phyloP scores from a whole-genome alignment of 306 rosid genomes.

The Pyrus communis region DNA sequence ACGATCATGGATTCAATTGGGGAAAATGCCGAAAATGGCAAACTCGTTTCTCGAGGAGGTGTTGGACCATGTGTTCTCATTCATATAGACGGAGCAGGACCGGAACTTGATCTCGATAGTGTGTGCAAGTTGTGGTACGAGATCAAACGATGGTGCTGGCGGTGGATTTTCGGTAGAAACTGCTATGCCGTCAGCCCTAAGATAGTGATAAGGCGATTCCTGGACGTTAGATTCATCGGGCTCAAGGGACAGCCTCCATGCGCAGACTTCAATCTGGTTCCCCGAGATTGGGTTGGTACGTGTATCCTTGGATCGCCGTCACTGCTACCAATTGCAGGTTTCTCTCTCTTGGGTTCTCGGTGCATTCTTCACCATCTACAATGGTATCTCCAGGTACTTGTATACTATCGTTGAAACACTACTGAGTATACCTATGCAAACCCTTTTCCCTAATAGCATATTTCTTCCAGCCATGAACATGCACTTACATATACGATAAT shows the following conservation, averaged over 20 bases:
- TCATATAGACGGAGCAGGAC: conserved; percentile 55
- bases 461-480: too few relatives aligned
- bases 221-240: conserved; percentile 69
- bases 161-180: conserved; percentile 66
- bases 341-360: background rate
- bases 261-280: conserved; percentile 87
- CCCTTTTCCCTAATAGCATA: too few relatives aligned
- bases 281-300: conserved; percentile 88
- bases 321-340: conserved; percentile 95
- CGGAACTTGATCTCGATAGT: conserved; percentile 73
- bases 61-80: conserved; percentile 82
- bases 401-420: too few relatives aligned
- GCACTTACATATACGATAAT: too few relatives aligned
- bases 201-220: conserved; percentile 58
- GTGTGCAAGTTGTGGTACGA: conserved; percentile 85
- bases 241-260: conserved; percentile 92
- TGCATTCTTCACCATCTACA: too few relatives aligned
- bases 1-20: background rate
- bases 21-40: conserved; percentile 47
- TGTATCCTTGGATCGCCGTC: conserved; percentile 73
- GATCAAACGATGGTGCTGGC: conserved; percentile 86
- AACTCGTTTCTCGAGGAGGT: conserved; percentile 85
- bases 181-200: conserved; percentile 75
- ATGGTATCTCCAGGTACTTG: too few relatives aligned
- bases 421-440: too few relatives aligned